Conservation (phyloP, 371 early-diverging fungal genomes). For the Apophysomyces trapeziformis region DNA sequence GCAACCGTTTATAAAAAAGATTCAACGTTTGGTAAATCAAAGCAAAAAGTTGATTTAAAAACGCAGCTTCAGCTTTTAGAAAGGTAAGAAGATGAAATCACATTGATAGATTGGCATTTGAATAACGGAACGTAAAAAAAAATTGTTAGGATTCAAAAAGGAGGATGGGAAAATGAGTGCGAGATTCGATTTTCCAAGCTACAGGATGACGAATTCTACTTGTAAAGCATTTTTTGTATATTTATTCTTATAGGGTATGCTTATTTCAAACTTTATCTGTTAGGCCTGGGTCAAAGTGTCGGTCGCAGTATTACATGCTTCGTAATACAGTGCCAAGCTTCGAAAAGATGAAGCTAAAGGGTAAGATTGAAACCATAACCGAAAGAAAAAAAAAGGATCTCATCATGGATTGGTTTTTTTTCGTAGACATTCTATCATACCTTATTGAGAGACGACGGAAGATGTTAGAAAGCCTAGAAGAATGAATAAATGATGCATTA, state of each 20-base stretch:
- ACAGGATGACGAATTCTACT: not conserved
- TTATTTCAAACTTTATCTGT: not conserved
- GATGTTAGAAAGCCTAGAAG: too few species aligned
- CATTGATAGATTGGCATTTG: too few species aligned
- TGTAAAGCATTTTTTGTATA: not conserved
- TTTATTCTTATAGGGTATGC: not conserved
- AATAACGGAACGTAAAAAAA: too few species aligned
- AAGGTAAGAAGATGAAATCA: not conserved
- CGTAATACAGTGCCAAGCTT: not conserved
- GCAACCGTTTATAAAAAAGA: not conserved
- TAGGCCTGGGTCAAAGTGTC: not conserved
- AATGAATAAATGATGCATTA: too few species aligned
- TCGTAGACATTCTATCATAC: too few species aligned
- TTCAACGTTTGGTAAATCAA: not conserved
- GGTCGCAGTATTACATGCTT: not conserved
- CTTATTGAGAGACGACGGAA: too few species aligned
- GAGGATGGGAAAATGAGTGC: conserved; percentile 7
- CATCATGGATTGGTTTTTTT: not conserved
- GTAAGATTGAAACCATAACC: not conserved
- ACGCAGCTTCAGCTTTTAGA: not conserved
- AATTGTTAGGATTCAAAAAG: not conserved
- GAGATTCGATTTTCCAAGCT: conserved; percentile 3
- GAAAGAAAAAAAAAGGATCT: not conserved
- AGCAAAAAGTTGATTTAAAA: not conserved
- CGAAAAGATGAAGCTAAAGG: not conserved